These are phyloP conservation scores for Pterocarpus santalinus DNA, from an alignment of 306 rosid genomes.

Conservation along the genomic window DNA sequence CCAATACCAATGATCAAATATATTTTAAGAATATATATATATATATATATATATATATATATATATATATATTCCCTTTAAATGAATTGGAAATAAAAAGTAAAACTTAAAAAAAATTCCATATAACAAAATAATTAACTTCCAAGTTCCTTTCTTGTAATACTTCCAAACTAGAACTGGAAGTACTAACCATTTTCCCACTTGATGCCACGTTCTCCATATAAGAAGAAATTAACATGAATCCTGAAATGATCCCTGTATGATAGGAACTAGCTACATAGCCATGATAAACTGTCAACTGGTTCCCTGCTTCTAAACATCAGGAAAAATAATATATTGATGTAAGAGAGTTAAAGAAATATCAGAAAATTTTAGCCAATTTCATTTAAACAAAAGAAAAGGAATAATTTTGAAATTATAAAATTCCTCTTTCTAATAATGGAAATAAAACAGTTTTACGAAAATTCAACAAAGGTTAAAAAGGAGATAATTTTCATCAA, in stretches of 20 bases:
- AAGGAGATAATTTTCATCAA: neutral
- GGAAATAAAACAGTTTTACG: constrained; percentile 16
- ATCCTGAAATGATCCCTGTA: constrained; percentile 90
- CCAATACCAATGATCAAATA: neutral
- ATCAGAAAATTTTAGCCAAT: neutral
- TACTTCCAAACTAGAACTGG: constrained; percentile 28
- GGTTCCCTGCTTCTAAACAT: constrained; percentile 63
- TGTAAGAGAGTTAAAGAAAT: constrained; percentile 26
- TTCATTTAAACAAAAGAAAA: neutral
- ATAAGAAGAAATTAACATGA: constrained; percentile 75
- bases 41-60: too few species aligned
- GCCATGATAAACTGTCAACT: constrained; percentile 78
- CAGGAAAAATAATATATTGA: constrained; percentile 26
- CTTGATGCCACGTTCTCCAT: constrained; percentile 73
- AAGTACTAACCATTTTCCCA: constrained; percentile 68
- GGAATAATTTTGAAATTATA: neutral
- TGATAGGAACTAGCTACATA: constrained; percentile 93
- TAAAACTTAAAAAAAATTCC: constrained; percentile 5
- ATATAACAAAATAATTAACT: neutral
- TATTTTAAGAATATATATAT: too few species aligned
- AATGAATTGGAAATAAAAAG: constrained; percentile 3
- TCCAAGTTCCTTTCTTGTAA: neutral
- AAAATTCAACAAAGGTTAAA: constrained; percentile 28
- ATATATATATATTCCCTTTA: neutral
- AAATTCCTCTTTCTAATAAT: neutral